These are phyloP conservation scores for Lasiodiplodia sp. DNA, from an alignment of 2,329 filamentous ascomycete genomes.

Conservation along the genomic window DNA sequence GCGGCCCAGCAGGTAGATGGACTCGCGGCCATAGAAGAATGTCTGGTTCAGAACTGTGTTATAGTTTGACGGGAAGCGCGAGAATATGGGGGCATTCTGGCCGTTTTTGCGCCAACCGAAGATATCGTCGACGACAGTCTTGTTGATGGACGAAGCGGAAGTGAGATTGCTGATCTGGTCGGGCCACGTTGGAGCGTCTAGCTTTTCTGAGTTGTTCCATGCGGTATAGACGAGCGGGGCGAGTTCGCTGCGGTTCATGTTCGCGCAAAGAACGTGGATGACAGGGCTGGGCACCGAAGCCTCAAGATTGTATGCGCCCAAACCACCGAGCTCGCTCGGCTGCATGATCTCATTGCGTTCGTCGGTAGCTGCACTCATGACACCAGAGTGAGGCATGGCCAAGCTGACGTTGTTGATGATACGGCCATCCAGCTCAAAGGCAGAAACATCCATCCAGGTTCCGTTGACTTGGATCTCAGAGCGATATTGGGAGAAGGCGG, in stretches of 20 bases:
- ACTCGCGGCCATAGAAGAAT: slow-evolving; percentile 45
- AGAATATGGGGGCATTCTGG: slow-evolving; percentile 58
- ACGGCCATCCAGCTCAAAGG: slow-evolving; percentile 62
- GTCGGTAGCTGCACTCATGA: slow-evolving; percentile 70
- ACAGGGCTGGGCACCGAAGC: slow-evolving; percentile 75
- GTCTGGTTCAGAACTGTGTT: slow-evolving; percentile 64
- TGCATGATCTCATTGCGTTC: slow-evolving; percentile 72
- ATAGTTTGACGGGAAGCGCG: slow-evolving; percentile 63
- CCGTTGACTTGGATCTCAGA: slow-evolving; percentile 77
- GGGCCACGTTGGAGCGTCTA: slow-evolving; percentile 39
- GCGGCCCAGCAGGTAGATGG: slow-evolving; percentile 70
- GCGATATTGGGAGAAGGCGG: slow-evolving; percentile 68
- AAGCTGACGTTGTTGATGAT: slow-evolving; percentile 79
- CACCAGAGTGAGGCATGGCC: slow-evolving; percentile 76
- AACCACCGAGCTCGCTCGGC: slow-evolving; percentile 64
- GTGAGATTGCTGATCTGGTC: slow-evolving; percentile 28
- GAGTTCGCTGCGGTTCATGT: slow-evolving; percentile 67
- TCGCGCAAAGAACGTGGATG: slow-evolving; percentile 76
- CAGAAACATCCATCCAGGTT: slow-evolving; percentile 70
- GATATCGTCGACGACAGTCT: slow-evolving; percentile 69
- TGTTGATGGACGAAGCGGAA: slow-evolving; percentile 30
- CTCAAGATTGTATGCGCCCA: slow-evolving; percentile 72
- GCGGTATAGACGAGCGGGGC: slow-evolving; percentile 68
- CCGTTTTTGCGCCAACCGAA: slow-evolving; percentile 72
- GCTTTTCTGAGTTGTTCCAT: slow-evolving; percentile 59